Evolutionary conservation across 1,284 basidiomycete species (phyloP), one percentile per base, ranked within the genome.

Genomic region (Pseudozyma sp.): DNA sequence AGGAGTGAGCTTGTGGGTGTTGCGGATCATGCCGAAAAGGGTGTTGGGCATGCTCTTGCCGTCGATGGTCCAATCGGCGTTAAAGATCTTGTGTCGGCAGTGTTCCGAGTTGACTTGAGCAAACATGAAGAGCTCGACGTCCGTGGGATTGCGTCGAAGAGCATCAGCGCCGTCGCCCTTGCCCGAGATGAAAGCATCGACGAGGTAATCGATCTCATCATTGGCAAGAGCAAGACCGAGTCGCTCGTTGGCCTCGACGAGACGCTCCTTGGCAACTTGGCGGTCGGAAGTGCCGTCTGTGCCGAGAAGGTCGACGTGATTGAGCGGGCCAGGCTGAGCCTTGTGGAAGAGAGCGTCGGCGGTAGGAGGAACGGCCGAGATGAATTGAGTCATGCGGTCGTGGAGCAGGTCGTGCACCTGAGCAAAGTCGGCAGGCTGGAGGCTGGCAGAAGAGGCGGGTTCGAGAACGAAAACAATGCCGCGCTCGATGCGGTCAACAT

Each of bases 101-200:
- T 99, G 97, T 86, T 99, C 97, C 44, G 95, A 98, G 87, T 99
- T 99, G 85, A 99, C 96, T 85, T 99, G 97, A 16, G 97, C 96
- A 85, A 99, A 99, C 96, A 99, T 99, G 89, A 99, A 99, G 18
- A 99, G 89, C 85, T 99, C 97, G 13, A 97, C 95, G 80, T 99
- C 96, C 52, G 94, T 98, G 25, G 83, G 83, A 66, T 83, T 81
- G 42, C 83, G 77, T 34, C 74, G 67, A 36, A 84, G 77, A 14
- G 81, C 76, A 18, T 68, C 61, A 49, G 50, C 71, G 13, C 91
- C 91, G 39, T 91, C 56, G 25, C 56, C 60, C 38, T 74, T 64
- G 34, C 79, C 79, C 13, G 78, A 88, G 44, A 93, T 89, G 86
- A 95, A 99, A 10, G 93, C 93, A 55, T 93, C 89, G 76, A 97